phyloP scores from a whole-genome alignment of 208 protist species.

The Tritrichomonas foetus region DNA sequence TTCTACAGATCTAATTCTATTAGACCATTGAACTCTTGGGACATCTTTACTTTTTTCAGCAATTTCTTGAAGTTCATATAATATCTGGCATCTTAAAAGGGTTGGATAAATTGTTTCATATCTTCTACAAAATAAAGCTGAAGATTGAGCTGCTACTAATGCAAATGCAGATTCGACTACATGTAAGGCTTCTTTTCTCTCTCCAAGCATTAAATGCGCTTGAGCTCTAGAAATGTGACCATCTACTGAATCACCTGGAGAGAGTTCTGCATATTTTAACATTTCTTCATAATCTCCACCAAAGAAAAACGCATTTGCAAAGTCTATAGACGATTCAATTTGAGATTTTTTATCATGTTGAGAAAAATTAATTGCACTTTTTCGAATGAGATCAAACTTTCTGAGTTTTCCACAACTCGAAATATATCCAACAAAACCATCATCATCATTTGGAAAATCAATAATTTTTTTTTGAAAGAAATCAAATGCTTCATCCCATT shows the following conservation, averaged over 20 bases:
- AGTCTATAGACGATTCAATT: neutral
- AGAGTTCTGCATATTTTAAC: neutral
- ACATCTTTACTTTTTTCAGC: too few species aligned
- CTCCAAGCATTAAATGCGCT: neutral
- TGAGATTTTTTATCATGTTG: neutral
- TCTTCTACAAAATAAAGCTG: neutral
- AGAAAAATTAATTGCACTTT: neutral
- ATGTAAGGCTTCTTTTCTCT: neutral
- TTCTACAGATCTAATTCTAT: neutral
- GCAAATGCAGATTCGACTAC: neutral
- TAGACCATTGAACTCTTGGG: neutral
- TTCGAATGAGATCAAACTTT: neutral
- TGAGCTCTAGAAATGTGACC: neutral
- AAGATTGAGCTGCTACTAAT: conserved; percentile 6
- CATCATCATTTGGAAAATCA: neutral
- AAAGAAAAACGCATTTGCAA: neutral
- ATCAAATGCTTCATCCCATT: neutral
- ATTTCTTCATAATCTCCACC: neutral
- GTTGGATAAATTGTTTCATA: conserved; percentile 23
- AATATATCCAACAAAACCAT: conserved; percentile 12
- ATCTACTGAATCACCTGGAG: neutral
- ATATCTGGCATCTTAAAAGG: neutral
- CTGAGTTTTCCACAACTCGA: neutral
- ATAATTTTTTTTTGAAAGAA: neutral
- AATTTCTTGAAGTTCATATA: neutral